Evolutionary conservation across 257 asterid species (phyloP), one percentile per base, ranked within the genome.

Genomic region (Capsicum rhomboideum): DNA sequence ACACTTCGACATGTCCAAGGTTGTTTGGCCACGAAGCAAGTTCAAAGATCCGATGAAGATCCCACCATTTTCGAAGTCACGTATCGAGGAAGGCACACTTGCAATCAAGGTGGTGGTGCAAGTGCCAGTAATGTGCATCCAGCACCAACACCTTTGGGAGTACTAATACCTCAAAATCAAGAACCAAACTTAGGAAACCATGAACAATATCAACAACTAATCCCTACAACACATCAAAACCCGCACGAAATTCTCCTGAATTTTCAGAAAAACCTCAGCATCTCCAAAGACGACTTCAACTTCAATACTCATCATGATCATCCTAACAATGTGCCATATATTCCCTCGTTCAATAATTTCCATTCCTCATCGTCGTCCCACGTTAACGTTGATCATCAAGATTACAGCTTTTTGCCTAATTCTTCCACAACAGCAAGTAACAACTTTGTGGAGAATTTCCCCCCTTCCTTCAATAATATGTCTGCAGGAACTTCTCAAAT

Each of bases 11-110:
- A 82, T 79, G 68, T 52, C 83, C 92, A 88, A 82, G 92, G 91
- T 13, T 90, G 92, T 87, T 80, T 84, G 84, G 92, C 92, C 8
- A 87, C 88, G 6, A 90, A 88, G 42, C 92, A 90, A 82, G 92
- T 90, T 20, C 92, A 90, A 56, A 84, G 86, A 84, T 79, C 89
- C 37, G 91, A 87, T 12, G 90, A 85, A n/a, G 87, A 90, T 61
- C 90, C 90, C 40, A 88, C 84, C 49, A 85, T 84, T 26, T 87
- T 90, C 4, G 88, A 88, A 79, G 85, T 90, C 44, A 86, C 89
- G 26, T 90, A 88, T 86, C 58, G 91, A 1, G 89, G 92, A 67
- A 86, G 55, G 17, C 92, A 90, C 84, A 88, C 92, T 34, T 90
- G 92, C 72, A 88, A 72, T 77, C 90, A 83, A 83, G 75, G 78